A percentile compares a stretch with the other conserved stretches of the same genome.
Conservation (phyloP, 371 early-diverging fungal genomes). For the Umbelopsis sp. region DNA sequence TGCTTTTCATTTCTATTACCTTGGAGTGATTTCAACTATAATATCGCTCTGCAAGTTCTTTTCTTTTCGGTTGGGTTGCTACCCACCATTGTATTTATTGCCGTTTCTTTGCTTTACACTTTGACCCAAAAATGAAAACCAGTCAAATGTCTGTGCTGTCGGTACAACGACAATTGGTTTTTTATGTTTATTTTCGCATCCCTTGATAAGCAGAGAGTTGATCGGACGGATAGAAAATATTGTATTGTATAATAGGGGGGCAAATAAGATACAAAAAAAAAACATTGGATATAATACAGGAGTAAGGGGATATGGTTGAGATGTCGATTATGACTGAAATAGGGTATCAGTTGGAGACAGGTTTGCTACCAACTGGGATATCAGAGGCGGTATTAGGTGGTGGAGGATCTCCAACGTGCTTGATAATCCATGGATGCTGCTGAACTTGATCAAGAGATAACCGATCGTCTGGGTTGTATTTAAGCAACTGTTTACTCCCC, state of each 20-base stretch:
- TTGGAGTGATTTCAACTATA: background rate
- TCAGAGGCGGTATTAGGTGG: background rate
- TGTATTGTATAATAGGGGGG: too few species aligned
- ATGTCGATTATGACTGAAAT: background rate
- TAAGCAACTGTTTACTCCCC: conserved; percentile 61
- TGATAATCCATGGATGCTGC: conserved; percentile 78
- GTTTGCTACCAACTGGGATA: background rate
- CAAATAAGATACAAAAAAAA: background rate
- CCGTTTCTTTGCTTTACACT: background rate
- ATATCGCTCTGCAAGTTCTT: background rate
- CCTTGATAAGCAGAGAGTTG: too few species aligned
- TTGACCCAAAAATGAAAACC: too few species aligned
- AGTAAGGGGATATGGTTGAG: background rate
- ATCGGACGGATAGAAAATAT: too few species aligned
- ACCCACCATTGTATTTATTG: conserved; percentile 16
- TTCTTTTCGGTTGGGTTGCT: background rate
- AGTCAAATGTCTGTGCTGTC: too few species aligned
- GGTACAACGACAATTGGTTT: too few species aligned
- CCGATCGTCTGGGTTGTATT: conserved; percentile 77
- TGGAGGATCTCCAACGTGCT: conserved; percentile 1
- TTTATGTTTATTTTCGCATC: too few species aligned
- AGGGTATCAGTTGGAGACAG: conserved; percentile 8
- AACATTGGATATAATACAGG: background rate
- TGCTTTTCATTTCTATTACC: background rate
- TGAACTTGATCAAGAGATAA: conserved; percentile 79